These are phyloP conservation scores for Rosa multiflora DNA, from an alignment of 306 rosid genomes.

Conservation along the genomic window DNA sequence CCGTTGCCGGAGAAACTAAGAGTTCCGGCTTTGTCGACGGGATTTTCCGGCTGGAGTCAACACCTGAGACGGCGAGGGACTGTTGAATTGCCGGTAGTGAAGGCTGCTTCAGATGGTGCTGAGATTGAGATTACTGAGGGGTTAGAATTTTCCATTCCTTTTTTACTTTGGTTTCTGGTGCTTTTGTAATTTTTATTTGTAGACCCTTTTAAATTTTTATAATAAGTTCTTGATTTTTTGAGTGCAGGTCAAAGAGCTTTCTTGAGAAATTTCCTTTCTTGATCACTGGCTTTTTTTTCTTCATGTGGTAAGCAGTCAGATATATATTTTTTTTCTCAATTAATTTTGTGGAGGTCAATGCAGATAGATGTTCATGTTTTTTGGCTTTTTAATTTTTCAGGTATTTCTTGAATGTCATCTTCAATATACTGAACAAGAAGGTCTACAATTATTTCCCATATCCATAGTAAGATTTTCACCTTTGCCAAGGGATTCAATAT, in stretches of 20 bases:
- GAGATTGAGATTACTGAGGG: constrained; percentile 42
- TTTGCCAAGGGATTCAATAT: neutral
- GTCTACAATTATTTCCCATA: constrained; percentile 95
- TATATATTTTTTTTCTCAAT: neutral
- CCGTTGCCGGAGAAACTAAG: constrained; percentile 38
- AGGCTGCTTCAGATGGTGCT: constrained; percentile 47
- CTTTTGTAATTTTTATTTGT: neutral
- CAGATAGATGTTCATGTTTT: constrained; percentile 14
- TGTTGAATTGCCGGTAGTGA: constrained; percentile 31
- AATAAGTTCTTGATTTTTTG: neutral
- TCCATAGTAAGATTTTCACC: constrained; percentile 62
- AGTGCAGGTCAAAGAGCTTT: constrained; percentile 51
- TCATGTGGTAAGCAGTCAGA: constrained; percentile 61
- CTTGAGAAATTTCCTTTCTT: constrained; percentile 61
- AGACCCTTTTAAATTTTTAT: neutral
- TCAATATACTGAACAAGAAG: constrained; percentile 94
- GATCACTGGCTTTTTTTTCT: constrained; percentile 87
- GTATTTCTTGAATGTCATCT: constrained; percentile 93
- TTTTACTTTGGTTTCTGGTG: neutral
- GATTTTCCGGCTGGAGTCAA: constrained; percentile 35
- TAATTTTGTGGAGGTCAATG: constrained; percentile 9
- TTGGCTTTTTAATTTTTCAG: constrained; percentile 32
- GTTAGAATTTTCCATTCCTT: constrained; percentile 29
- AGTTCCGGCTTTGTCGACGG: constrained; percentile 5
- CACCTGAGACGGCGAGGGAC: constrained; percentile 35